Evolutionary conservation across 2,329 filamentous ascomycete species (phyloP).

Genomic region (Aspergillus piperis): DNA sequence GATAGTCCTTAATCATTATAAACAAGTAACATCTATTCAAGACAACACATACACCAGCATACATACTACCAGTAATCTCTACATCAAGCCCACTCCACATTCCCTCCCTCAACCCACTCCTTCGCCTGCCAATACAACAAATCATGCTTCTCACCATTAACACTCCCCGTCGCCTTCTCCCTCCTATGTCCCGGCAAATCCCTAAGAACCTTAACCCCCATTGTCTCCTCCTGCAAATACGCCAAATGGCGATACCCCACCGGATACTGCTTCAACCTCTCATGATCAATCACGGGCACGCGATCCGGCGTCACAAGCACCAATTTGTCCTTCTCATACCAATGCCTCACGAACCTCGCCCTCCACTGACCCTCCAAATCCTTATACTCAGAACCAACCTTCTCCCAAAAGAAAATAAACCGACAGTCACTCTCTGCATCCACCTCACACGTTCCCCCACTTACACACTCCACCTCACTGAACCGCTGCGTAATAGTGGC

Average conservation of each 20-base stretch:
- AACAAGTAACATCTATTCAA: too few species aligned
- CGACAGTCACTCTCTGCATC: constrained; percentile 53
- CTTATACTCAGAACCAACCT: constrained; percentile 20
- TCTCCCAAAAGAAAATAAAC: constrained; percentile 51
- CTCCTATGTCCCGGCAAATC: constrained; percentile 51
- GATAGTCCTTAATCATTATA: too few species aligned
- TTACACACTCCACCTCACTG: background rate
- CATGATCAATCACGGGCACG: constrained; percentile 45
- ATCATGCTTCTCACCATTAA: constrained; percentile 48
- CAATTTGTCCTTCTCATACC: constrained; percentile 58
- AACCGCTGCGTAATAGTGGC: constrained; percentile 55
- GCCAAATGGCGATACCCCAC: constrained; percentile 50
- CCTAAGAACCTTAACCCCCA: constrained; percentile 47
- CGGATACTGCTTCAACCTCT: constrained; percentile 44
- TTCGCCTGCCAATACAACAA: constrained; percentile 48
- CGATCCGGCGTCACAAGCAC: constrained; percentile 48
- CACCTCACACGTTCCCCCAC: constrained; percentile 44
- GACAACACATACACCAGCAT: too few species aligned
- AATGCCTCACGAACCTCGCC: constrained; percentile 50
- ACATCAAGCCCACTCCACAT: constrained; percentile 19
- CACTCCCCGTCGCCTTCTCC: constrained; percentile 29
- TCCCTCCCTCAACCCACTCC: constrained; percentile 47
- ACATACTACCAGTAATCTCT: too few species aligned
- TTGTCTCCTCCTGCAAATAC: constrained; percentile 47
- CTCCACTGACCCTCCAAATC: constrained; percentile 41